phyloP scores from a whole-genome alignment of 2,329 filamentous ascomycete genomes.

The Dactylellina drechsleri region DNA sequence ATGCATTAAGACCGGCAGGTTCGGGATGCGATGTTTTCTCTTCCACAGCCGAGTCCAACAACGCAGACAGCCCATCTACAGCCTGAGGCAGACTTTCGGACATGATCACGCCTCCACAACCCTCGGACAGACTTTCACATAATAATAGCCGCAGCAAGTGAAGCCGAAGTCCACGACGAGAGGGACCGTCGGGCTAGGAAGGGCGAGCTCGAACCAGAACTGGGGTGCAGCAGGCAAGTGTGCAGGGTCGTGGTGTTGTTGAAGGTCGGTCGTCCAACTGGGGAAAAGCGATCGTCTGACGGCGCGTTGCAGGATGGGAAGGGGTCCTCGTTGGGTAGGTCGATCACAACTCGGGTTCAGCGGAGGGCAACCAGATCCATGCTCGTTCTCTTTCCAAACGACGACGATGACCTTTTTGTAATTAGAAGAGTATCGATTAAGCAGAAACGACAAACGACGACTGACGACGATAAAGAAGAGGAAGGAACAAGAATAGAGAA shows the following conservation, averaged over 20 bases:
- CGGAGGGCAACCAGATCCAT: conserved; percentile 22
- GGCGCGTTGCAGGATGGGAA: conserved; percentile 25
- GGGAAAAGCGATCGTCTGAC: conserved; percentile 12
- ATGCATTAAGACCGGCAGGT: conserved; percentile 10
- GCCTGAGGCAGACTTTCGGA: conserved; percentile 51
- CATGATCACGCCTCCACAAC: conserved; percentile 52
- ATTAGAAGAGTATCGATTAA: background rate
- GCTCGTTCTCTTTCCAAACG: background rate
- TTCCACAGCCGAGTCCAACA: conserved; percentile 44
- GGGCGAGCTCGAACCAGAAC: too few relatives aligned
- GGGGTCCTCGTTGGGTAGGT: conserved; percentile 26
- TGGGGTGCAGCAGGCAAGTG: too few relatives aligned
- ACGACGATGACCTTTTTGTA: too few relatives aligned
- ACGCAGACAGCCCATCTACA: conserved; percentile 48
- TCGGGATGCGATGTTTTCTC: conserved; percentile 36
- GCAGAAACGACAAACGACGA: background rate
- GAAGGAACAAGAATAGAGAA: background rate
- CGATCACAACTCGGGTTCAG: conserved; percentile 34
- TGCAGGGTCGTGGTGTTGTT: background rate
- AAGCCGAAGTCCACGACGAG: conserved; percentile 16
- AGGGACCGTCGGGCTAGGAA: background rate
- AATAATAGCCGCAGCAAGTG: conserved; percentile 33
- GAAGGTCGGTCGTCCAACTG: background rate
- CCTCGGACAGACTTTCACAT: conserved; percentile 37
- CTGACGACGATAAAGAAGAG: background rate